Conservation (phyloP, 208 protist species). For the Leishmania martiniquensis region DNA sequence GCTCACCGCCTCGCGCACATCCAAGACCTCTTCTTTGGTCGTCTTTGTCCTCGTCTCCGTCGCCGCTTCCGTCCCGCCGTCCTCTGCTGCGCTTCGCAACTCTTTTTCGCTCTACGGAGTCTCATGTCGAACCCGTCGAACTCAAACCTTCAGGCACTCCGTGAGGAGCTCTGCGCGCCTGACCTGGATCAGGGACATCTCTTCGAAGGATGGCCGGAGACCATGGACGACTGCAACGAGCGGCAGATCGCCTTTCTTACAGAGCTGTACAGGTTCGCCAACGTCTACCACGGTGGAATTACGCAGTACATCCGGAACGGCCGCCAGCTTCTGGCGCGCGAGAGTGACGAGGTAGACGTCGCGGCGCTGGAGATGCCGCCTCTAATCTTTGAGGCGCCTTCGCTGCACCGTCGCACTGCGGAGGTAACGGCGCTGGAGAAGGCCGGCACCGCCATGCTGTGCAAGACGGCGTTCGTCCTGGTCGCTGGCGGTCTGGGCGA, state of each 20-base stretch:
- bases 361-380: constrained; percentile 57
- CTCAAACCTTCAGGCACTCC: constrained; percentile 54
- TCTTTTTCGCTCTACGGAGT: not conserved
- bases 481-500: constrained; percentile 94
- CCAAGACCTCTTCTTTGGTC: not conserved
- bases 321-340: constrained; percentile 57
- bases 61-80: not conserved
- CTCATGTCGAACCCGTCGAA: constrained; percentile 33
- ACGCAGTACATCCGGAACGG: constrained; percentile 83
- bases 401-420: constrained; percentile 33
- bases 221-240: constrained; percentile 39
- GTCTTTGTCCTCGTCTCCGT: not conserved
- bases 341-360: constrained; percentile 28
- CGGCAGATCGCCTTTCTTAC: constrained; percentile 45
- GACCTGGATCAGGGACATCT: constrained; percentile 69
- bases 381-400: constrained; percentile 68
- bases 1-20: not conserved
- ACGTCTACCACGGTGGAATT: constrained; percentile 78
- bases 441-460: constrained; percentile 39
- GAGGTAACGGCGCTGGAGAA: constrained; percentile 58
- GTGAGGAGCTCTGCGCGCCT: constrained; percentile 42
- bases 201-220: constrained; percentile 61
- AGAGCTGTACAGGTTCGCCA: constrained; percentile 60
- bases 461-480: constrained; percentile 85
- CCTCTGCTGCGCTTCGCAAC: not conserved